Evolutionary conservation across 345 rosid genomes (phyloP).

Genomic region (Populus alba): DNA sequence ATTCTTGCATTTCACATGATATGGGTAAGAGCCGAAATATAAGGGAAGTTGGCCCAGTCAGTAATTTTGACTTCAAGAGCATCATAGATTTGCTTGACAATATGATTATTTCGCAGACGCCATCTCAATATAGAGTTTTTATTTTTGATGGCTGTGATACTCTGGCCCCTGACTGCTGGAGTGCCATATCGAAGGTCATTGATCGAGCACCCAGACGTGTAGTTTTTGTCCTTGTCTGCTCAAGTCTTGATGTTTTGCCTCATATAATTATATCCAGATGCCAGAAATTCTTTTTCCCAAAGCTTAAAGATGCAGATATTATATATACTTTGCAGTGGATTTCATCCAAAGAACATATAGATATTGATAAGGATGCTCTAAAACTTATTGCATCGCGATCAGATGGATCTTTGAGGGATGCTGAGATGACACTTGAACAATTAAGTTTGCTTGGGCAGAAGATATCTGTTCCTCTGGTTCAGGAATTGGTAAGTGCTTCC

Average conservation of each 20-base stretch:
- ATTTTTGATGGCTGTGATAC: slow-evolving; percentile 86
- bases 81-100: slow-evolving; percentile 71
- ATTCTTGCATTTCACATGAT: slow-evolving; percentile 68
- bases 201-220: slow-evolving; percentile 77
- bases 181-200: slow-evolving; percentile 69
- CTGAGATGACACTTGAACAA: slow-evolving; percentile 94
- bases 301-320: slow-evolving; percentile 87
- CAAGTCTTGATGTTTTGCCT: slow-evolving; percentile 87
- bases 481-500: slow-evolving; percentile 71
- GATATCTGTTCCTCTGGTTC: slow-evolving; percentile 81
- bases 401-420: slow-evolving; percentile 96
- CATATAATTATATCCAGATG: slow-evolving; percentile 89
- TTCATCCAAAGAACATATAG: slow-evolving; percentile 65
- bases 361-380: slow-evolving; percentile 73
- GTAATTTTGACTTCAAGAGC: slow-evolving; percentile 66
- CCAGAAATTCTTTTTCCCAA: slow-evolving; percentile 93
- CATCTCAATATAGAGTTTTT: slow-evolving; percentile 59
- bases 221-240: slow-evolving; percentile 78
- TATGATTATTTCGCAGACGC: slow-evolving; percentile 48
- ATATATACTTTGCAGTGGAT: slow-evolving; percentile 70
- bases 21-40: slow-evolving; percentile 67
- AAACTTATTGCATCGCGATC: slow-evolving; percentile 94
- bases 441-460: slow-evolving; percentile 84
- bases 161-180: slow-evolving; percentile 78
- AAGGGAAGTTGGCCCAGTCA: slow-evolving; percentile 79